These are phyloP conservation scores for Zygosaccharomyces pseudobailii DNA, from an alignment of 1,139 yeast species.

Conservation along the genomic window DNA sequence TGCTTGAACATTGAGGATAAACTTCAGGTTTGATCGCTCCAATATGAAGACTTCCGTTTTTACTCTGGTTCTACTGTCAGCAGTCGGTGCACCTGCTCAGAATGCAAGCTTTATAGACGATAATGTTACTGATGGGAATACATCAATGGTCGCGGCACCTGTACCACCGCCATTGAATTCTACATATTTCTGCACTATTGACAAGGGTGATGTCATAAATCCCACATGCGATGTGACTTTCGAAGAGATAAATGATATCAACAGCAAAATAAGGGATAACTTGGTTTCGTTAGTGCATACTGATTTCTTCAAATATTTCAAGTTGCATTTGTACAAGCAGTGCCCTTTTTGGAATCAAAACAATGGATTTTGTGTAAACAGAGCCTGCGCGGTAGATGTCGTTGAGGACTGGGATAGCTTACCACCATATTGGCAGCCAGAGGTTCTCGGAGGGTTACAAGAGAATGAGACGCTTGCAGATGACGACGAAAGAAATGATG, in stretches of 20 bases:
- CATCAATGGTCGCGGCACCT: conserved; percentile 1
- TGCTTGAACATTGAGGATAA: neutral
- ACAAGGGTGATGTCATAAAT: conserved; percentile 33
- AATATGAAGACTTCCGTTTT: neutral
- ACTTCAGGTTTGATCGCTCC: neutral
- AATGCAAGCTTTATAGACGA: neutral
- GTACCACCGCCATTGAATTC: conserved; percentile 8
- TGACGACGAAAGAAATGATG: conserved; percentile 32
- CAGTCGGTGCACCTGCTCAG: conserved; percentile 1
- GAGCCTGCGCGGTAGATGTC: conserved; percentile 91
- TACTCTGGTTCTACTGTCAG: neutral
- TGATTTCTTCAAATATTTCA: conserved; percentile 80
- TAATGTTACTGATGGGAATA: neutral
- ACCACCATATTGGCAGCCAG: conserved; percentile 71
- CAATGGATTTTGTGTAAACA: conserved; percentile 78
- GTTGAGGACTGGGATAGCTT: conserved; percentile 59
- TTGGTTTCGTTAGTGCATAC: conserved; percentile 55
- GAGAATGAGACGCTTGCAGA: conserved; percentile 40
- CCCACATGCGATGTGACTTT: conserved; percentile 50
- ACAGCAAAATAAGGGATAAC: conserved; percentile 47
- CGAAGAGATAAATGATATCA: conserved; percentile 48
- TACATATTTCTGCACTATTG: conserved; percentile 34
- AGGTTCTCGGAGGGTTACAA: conserved; percentile 59
- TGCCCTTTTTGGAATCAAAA: conserved; percentile 88
- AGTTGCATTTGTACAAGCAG: conserved; percentile 75